These are phyloP conservation scores for Dissophora ornata DNA, from an alignment of 192 early-diverging fungal genomes.

Conservation along the genomic window DNA sequence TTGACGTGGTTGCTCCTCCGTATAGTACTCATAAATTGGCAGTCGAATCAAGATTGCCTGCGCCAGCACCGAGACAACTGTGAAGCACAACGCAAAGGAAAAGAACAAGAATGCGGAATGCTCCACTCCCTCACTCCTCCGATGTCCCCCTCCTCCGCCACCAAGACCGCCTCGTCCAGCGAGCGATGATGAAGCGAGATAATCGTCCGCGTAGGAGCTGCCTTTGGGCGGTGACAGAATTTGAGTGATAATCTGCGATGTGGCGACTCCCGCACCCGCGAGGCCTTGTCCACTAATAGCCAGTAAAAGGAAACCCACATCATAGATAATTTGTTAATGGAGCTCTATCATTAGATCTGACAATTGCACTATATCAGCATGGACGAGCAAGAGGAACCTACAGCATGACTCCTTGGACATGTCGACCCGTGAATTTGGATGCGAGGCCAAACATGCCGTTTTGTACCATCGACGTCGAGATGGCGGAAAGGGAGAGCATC, in stretches of 20 bases:
- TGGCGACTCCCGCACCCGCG: conserved; percentile 75
- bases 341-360: background rate
- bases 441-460: conserved; percentile 80
- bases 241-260: conserved; percentile 70
- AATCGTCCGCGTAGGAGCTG: conserved; percentile 24
- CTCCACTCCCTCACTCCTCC: conserved; percentile 33
- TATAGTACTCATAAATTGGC: conserved; percentile 56
- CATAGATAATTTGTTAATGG: too few species aligned
- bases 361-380: background rate
- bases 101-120: conserved; percentile 65
- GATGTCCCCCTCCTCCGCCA: conserved; percentile 15
- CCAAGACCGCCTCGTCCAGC: conserved; percentile 8
- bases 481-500: conserved; percentile 67
- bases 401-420: conserved; percentile 81
- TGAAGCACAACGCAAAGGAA: conserved; percentile 56
- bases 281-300: conserved; percentile 69
- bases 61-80: conserved; percentile 52
- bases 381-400: conserved; percentile 22
- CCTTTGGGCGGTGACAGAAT: conserved; percentile 55
- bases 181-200: background rate
- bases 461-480: conserved; percentile 70
- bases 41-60: conserved; percentile 53
- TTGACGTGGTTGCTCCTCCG: conserved; percentile 24
- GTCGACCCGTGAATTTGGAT: conserved; percentile 71
- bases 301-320: too few species aligned